A percentile compares a stretch with the other conserved stretches of the same genome.
Conservation (phyloP, 352 stramenopile species). For the Globisporangium perplexum region DNA sequence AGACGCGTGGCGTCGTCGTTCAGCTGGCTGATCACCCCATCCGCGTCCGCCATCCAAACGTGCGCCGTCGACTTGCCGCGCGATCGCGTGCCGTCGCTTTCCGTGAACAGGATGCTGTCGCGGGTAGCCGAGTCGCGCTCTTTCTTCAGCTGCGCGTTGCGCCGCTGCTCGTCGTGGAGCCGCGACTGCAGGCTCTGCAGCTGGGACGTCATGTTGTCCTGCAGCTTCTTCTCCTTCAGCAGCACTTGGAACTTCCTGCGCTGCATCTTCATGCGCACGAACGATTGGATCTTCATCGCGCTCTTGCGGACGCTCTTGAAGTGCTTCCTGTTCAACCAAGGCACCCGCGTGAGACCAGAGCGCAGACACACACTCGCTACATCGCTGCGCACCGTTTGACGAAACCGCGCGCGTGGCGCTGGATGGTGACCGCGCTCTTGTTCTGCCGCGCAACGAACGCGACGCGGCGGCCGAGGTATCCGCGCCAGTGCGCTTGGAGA, state of each 20-base stretch:
- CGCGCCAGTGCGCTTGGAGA: slow-evolving; percentile 64
- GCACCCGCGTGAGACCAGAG: slow-evolving; percentile 29
- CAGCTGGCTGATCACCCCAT: slow-evolving; percentile 80
- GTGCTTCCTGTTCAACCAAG: slow-evolving; percentile 21
- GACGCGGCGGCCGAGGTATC: slow-evolving; percentile 12
- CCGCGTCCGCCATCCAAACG: slow-evolving; percentile 76
- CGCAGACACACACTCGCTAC: neutral
- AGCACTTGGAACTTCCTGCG: slow-evolving; percentile 70
- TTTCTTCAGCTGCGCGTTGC: slow-evolving; percentile 63
- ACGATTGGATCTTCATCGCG: slow-evolving; percentile 64
- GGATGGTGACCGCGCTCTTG: slow-evolving; percentile 79
- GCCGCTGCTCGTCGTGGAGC: slow-evolving; percentile 70
- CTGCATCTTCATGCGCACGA: slow-evolving; percentile 81
- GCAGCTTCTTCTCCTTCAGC: slow-evolving; percentile 72
- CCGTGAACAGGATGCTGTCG: slow-evolving; percentile 38
- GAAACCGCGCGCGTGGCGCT: slow-evolving; percentile 72
- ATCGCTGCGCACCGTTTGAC: slow-evolving; percentile 32
- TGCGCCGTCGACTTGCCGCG: slow-evolving; percentile 62
- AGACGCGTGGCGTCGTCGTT: slow-evolving; percentile 76
- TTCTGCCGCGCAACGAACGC: slow-evolving; percentile 42
- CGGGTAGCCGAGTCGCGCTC: slow-evolving; percentile 39
- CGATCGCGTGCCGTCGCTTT: slow-evolving; percentile 32
- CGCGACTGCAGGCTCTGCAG: slow-evolving; percentile 73
- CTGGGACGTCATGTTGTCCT: slow-evolving; percentile 85
- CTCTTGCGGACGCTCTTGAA: slow-evolving; percentile 48